These are phyloP conservation scores for Boletus reticuloceps DNA, from an alignment of 768 basidiomycete species.

Conservation along the genomic window DNA sequence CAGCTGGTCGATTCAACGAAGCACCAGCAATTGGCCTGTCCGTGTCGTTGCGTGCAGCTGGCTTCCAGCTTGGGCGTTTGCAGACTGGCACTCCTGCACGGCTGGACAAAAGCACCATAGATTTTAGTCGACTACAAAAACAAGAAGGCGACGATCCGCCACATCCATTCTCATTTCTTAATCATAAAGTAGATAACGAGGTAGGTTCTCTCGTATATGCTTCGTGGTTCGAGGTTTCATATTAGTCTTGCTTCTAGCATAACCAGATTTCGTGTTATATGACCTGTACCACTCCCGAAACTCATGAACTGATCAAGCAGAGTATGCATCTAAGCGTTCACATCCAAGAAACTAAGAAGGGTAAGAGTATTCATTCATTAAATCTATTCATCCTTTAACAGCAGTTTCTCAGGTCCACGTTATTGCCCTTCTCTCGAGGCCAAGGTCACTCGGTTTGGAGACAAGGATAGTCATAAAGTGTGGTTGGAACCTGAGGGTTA, in stretches of 20 bases:
- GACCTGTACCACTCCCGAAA: slow-evolving; percentile 69
- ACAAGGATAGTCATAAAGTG: slow-evolving; percentile 67
- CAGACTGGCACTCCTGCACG: slow-evolving; percentile 89
- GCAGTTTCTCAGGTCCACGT: slow-evolving; percentile 59
- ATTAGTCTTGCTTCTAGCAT: slow-evolving; percentile 39
- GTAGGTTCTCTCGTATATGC: slow-evolving; percentile 35
- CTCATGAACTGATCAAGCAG: slow-evolving; percentile 72
- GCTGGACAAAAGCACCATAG: slow-evolving; percentile 64
- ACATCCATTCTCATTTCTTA: slow-evolving; percentile 74
- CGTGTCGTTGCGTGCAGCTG: slow-evolving; percentile 66
- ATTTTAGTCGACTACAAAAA: slow-evolving; percentile 56
- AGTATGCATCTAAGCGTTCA: slow-evolving; percentile 80
- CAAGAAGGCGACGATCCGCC: slow-evolving; percentile 71
- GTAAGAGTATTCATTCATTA: slow-evolving; percentile 31
- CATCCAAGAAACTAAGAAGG: slow-evolving; percentile 87
- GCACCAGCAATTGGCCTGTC: slow-evolving; percentile 74
- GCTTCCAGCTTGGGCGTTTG: slow-evolving; percentile 79
- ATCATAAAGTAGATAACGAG: slow-evolving; percentile 65
- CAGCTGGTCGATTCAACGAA: slow-evolving; percentile 76
- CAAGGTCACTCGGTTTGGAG: slow-evolving; percentile 76
- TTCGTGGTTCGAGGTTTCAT: background rate
- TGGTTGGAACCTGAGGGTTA: slow-evolving; percentile 95
- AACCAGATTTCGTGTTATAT: slow-evolving; percentile 73
- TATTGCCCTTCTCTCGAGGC: slow-evolving; percentile 92
- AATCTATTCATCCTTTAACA: background rate